A percentile compares a stretch with the other conserved stretches of the same genome.
These are phyloP conservation scores for Puccinia horiana DNA, from an alignment of 1,284 basidiomycete species.

Conservation along the genomic window DNA sequence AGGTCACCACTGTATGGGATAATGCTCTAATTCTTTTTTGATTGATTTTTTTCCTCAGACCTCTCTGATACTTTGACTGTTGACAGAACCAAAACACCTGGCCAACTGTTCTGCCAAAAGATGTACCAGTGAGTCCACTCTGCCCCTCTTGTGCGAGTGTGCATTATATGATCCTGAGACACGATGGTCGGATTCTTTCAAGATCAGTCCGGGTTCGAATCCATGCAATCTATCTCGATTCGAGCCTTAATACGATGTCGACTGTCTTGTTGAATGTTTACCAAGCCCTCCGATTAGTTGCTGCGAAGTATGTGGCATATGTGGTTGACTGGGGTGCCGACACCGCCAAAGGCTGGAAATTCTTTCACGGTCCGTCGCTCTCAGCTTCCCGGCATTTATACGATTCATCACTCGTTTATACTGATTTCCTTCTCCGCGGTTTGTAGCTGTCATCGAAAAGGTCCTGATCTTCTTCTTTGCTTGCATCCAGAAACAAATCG, in stretches of 20 bases:
- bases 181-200: constrained; percentile 59
- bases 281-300: constrained; percentile 78
- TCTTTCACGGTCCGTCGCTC: constrained; percentile 64
- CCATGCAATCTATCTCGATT: constrained; percentile 77
- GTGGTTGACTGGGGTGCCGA: constrained; percentile 67
- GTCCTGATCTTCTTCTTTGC: constrained; percentile 8
- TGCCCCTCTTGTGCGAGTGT: not conserved
- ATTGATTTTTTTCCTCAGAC: not conserved
- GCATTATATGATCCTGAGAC: not conserved
- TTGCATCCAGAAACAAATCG: constrained; percentile 13
- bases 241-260: constrained; percentile 67
- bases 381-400: not conserved
- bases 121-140: constrained; percentile 36
- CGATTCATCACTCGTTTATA: not conserved
- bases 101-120: constrained; percentile 32
- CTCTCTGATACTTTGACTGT: constrained; percentile 46
- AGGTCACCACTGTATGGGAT: not conserved
- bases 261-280: constrained; percentile 79
- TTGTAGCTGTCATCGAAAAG: constrained; percentile 32
- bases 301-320: constrained; percentile 86
- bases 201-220: constrained; percentile 65
- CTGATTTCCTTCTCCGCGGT: not conserved
- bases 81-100: constrained; percentile 34
- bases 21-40: not conserved
- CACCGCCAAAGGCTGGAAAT: constrained; percentile 61